Evolutionary conservation across 192 early-diverging fungal genomes (phyloP).

Genomic region (Coemansia sp.): DNA sequence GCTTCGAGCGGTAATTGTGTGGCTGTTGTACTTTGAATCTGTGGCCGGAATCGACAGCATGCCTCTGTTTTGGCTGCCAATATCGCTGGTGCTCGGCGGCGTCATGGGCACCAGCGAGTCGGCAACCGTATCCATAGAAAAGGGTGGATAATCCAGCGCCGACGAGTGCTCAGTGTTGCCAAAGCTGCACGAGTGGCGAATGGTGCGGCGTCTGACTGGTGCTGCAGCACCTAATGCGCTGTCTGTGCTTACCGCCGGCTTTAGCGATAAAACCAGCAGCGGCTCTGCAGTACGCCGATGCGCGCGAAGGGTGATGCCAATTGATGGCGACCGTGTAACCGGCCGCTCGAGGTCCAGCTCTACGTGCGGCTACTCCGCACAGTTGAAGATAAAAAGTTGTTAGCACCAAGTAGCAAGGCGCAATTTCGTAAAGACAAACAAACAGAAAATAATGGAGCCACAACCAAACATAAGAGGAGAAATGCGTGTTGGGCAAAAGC

Average conservation of each 20-base stretch:
- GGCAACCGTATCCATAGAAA: constrained; percentile 10
- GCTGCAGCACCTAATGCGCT: constrained; percentile 5
- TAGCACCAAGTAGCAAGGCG: background rate
- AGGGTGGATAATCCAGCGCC: constrained; percentile 1
- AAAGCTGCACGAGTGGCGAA: constrained; percentile 23
- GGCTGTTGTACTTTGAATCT: constrained; percentile 22
- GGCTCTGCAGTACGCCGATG: constrained; percentile 3
- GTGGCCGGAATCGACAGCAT: constrained; percentile 10
- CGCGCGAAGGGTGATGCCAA: constrained; percentile 7
- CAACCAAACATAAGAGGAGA: background rate
- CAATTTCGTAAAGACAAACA: constrained; percentile 5
- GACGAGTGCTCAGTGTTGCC: constrained; percentile 11
- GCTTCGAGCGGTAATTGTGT: constrained; percentile 11
- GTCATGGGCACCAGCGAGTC: constrained; percentile 8
- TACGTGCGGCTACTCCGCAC: constrained; percentile 5
- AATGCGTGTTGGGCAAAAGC: background rate
- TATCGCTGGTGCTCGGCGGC: background rate
- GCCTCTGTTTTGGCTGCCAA: background rate
- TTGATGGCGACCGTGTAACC: background rate
- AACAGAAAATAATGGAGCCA: background rate
- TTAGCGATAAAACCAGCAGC: background rate
- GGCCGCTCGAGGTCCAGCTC: constrained; percentile 7
- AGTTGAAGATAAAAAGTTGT: background rate
- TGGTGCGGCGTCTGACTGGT: background rate
- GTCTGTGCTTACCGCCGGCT: background rate